Base-by-base conservation (phyloP, 441 rosid genomes). In the Bruguiera hainesii region DNA sequence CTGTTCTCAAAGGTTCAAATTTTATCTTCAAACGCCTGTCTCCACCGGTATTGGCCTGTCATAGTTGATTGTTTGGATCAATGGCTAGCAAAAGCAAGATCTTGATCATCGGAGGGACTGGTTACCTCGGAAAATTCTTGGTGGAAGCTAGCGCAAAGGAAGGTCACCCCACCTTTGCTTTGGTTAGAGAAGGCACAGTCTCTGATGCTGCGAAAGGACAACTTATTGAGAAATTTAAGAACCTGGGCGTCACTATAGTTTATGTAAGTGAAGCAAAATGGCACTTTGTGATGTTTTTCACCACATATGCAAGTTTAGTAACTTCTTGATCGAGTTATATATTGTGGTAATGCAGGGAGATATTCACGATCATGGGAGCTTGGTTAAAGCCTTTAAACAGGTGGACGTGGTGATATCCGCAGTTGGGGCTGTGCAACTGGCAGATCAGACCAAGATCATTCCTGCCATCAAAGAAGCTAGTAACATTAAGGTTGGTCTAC, bases 401-500 rank as follows among this genome's bases (percentile, higher is more conserved):
- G 84, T 78, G 5, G 85, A 85, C 58, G 84, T 83, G 68, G 87
- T 81, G 73, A 81, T 82, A 49, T 85, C 89, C 0, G 55, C 82
- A 0, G 66, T 79, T 1, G 82, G 81, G 51, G 39, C 42, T 1
- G 3, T 5, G 42, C 80, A 66, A 11, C 23, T 81, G 29, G 77
- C 74, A 25, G 26, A 25, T 25, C 26, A 25, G 26, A 25, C 1
- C 26, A 25, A 25, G 26, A 25, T 25, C 26, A 76, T 81, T 29
- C 69, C 75, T 13, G 87, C 89, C 46, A 79, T 82, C 69, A 85
- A 82, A 72, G 83, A 78, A 72, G 83, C 84, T 25, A 81, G 85
- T 5, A 76, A 78, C 48, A 61, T 81, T 7, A 81, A 82, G 84
- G 87, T 82, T n/a, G 4, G 16, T 42, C 51, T 33, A 28, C 25